Evolutionary conservation across 192 early-diverging fungal species (phyloP).

Genomic region (Coemansia pectinata): DNA sequence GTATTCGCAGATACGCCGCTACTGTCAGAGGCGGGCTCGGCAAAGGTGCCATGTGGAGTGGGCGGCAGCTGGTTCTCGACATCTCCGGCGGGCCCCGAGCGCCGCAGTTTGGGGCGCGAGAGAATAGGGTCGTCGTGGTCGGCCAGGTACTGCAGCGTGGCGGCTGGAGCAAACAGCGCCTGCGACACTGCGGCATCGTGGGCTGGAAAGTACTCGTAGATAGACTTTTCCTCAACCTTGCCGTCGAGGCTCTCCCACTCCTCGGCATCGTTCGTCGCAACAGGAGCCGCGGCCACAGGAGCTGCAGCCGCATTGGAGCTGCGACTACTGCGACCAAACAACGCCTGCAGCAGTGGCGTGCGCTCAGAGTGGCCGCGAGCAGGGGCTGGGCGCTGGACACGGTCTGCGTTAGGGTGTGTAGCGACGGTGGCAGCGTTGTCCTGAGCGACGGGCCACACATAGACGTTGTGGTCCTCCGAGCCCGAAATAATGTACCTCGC

Average conservation of each 20-base stretch:
- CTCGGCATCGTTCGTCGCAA: conserved; percentile 27
- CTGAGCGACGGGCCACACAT: conserved; percentile 64
- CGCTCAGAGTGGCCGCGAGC: neutral
- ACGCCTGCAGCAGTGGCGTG: conserved; percentile 24
- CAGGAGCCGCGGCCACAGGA: neutral
- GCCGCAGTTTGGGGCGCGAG: conserved; percentile 46
- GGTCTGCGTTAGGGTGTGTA: conserved; percentile 42
- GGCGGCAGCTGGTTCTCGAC: conserved; percentile 32
- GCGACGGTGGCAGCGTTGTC: conserved; percentile 53
- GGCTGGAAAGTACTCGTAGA: conserved; percentile 60
- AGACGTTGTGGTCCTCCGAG: conserved; percentile 76
- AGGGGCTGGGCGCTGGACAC: conserved; percentile 31
- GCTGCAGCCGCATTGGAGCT: neutral
- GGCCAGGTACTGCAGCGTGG: conserved; percentile 62
- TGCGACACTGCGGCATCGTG: conserved; percentile 60
- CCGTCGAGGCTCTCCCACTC: conserved; percentile 57
- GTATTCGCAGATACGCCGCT: neutral
- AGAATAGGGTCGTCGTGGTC: conserved; percentile 59
- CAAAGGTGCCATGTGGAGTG: conserved; percentile 27
- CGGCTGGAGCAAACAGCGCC: conserved; percentile 65
- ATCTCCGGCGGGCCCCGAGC: conserved; percentile 19
- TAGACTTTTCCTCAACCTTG: conserved; percentile 52
- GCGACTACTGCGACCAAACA: conserved; percentile 24
- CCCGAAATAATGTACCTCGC: conserved; percentile 80
- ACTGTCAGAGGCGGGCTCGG: conserved; percentile 6